Evolutionary conservation across 2,329 filamentous ascomycete species (phyloP).

Genomic region (Pseudopyricularia cyperi): DNA sequence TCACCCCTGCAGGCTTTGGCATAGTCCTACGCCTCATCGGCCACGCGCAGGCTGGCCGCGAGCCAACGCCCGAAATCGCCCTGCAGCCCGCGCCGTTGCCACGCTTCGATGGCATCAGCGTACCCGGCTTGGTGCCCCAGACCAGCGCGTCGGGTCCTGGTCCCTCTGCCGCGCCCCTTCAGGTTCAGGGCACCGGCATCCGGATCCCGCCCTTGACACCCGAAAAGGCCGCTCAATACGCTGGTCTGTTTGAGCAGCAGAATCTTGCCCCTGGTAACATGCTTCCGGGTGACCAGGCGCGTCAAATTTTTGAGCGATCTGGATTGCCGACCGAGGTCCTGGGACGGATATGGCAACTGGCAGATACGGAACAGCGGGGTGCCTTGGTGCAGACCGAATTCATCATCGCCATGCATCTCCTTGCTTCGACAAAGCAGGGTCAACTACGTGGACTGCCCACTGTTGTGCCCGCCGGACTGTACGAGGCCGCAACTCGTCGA

Average conservation of each 20-base stretch:
- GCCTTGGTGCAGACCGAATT: slow-evolving; percentile 82
- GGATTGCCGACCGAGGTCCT: slow-evolving; percentile 79
- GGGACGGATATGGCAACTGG: slow-evolving; percentile 91
- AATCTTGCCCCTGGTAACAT: slow-evolving; percentile 58
- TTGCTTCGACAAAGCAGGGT: slow-evolving; percentile 82
- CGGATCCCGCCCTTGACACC: slow-evolving; percentile 80
- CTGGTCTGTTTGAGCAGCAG: slow-evolving; percentile 81
- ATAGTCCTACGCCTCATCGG: slow-evolving; percentile 88
- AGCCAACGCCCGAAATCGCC: slow-evolving; percentile 70
- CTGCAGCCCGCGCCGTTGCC: slow-evolving; percentile 80
- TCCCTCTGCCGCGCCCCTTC: slow-evolving; percentile 25
- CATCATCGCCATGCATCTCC: slow-evolving; percentile 93
- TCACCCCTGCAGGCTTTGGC: slow-evolving; percentile 87
- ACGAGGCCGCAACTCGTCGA: slow-evolving; percentile 75
- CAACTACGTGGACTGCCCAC: slow-evolving; percentile 67
- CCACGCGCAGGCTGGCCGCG: slow-evolving; percentile 79
- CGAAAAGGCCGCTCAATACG: slow-evolving; percentile 83
- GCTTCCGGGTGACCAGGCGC: slow-evolving; percentile 75
- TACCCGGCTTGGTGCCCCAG: slow-evolving; percentile 14
- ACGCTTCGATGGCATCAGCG: slow-evolving; percentile 69
- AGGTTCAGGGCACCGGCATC: slow-evolving; percentile 48
- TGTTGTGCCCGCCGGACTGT: slow-evolving; percentile 70
- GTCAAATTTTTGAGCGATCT: slow-evolving; percentile 90
- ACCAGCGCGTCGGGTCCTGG: slow-evolving; percentile 19
- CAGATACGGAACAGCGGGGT: slow-evolving; percentile 86